Conservation (phyloP, 108 stramenopile genomes). For the Chaetoceros tenuissimus region DNA sequence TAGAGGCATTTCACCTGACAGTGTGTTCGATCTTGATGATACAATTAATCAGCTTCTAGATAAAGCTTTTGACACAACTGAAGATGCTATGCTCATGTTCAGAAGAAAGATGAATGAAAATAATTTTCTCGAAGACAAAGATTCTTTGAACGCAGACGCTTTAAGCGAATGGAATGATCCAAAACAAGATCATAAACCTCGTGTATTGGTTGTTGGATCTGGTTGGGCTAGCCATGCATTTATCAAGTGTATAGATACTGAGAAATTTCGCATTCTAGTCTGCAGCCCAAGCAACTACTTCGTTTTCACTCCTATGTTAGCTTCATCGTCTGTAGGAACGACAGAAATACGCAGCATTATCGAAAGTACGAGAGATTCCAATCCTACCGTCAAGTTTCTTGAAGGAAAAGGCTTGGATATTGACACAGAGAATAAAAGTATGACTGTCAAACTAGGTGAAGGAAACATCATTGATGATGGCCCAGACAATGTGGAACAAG, state of each 20-base stretch:
- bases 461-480: slow-evolving; percentile 21
- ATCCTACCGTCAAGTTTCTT: slow-evolving; percentile 20
- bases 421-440: slow-evolving; percentile 25
- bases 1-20: not conserved
- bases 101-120: not conserved
- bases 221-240: slow-evolving; percentile 62
- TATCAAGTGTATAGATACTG: slow-evolving; percentile 46
- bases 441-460: slow-evolving; percentile 30
- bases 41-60: not conserved
- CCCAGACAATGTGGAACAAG: slow-evolving; percentile 15
- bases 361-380: slow-evolving; percentile 49
- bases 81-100: slow-evolving; percentile 30
- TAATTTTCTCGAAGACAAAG: not conserved
- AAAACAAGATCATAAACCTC: not conserved
- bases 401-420: slow-evolving; percentile 39
- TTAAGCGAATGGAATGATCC: not conserved
- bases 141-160: not conserved
- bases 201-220: slow-evolving; percentile 10
- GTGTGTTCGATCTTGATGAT: not conserved
- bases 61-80: slow-evolving; percentile 29
- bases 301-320: slow-evolving; percentile 77
- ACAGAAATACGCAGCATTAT: slow-evolving; percentile 66
- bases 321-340: slow-evolving; percentile 53
- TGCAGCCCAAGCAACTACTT: slow-evolving; percentile 63
- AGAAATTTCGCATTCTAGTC: slow-evolving; percentile 50